These are phyloP conservation scores for Aspergillus intermedius DNA, from an alignment of 2,329 filamentous ascomycete species.

Conservation along the genomic window DNA sequence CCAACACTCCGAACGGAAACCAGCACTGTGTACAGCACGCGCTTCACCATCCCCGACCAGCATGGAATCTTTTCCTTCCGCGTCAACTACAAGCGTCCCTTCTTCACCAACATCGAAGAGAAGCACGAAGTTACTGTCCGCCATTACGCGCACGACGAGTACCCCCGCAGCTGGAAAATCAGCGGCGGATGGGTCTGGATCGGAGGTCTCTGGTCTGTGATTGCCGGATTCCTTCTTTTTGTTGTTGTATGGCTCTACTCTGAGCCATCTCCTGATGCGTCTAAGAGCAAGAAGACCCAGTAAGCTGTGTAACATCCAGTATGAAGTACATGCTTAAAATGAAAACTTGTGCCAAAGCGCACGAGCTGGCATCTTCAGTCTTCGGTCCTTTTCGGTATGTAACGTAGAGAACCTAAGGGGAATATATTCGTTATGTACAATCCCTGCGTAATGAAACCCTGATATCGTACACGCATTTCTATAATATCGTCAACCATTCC, in stretches of 20 bases:
- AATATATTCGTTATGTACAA: slow-evolving; percentile 8
- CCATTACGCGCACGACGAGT: slow-evolving; percentile 97
- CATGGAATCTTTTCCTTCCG: slow-evolving; percentile 99
- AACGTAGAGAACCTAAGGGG: no score
- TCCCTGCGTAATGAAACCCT: background rate
- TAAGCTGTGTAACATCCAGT: slow-evolving; percentile 22
- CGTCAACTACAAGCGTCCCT: slow-evolving; percentile 94
- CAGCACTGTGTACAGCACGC: slow-evolving; percentile 64
- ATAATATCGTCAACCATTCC: slow-evolving; percentile 1
- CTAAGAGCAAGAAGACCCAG: slow-evolving; percentile 45
- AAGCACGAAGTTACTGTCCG: slow-evolving; percentile 92
- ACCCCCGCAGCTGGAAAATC: slow-evolving; percentile 83
- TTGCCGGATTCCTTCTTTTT: slow-evolving; percentile 78
- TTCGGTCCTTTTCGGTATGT: no score
- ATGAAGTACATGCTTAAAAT: slow-evolving; percentile 12
- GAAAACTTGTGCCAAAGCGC: slow-evolving; percentile 12
- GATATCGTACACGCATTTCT: slow-evolving; percentile 2
- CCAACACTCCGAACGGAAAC: slow-evolving; percentile 55
- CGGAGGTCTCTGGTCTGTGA: slow-evolving; percentile 74
- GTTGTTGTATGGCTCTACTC: slow-evolving; percentile 82
- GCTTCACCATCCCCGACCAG: slow-evolving; percentile 85
- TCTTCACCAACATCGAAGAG: slow-evolving; percentile 82
- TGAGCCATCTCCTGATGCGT: slow-evolving; percentile 42
- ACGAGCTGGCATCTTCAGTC: background rate
- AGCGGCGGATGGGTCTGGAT: slow-evolving; percentile 93